These are phyloP conservation scores for Lagenidium giganteum DNA, from an alignment of 352 stramenopile genomes.

Conservation along the genomic window DNA sequence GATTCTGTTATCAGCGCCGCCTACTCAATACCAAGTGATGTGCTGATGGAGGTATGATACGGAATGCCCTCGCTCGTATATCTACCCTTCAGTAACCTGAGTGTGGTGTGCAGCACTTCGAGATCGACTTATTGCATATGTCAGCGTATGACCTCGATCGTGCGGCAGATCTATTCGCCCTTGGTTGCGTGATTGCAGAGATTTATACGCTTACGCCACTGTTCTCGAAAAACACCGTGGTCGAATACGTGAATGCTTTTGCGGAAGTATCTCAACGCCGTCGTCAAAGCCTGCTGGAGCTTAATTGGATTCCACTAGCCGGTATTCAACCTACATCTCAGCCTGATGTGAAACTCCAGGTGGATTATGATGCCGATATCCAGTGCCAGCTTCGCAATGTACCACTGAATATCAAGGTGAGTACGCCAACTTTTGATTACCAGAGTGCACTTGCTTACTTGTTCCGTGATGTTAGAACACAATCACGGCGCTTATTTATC, in stretches of 20 bases:
- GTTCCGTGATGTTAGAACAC: conserved; percentile 15
- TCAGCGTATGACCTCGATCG: conserved; percentile 24
- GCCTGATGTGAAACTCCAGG: no score
- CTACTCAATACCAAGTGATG: no score
- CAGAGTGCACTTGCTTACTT: not conserved
- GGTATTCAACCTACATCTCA: no score
- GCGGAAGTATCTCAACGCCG: not conserved
- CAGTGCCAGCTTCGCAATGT: conserved; percentile 14
- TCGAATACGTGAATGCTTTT: conserved; percentile 28
- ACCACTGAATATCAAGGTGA: conserved; percentile 50
- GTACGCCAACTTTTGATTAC: not conserved
- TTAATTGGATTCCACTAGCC: no score
- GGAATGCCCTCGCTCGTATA: no score
- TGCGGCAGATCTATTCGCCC: conserved; percentile 48
- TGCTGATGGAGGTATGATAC: no score
- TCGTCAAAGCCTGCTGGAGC: no score
- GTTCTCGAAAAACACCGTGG: conserved; percentile 48
- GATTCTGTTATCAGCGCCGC: no score
- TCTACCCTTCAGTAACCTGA: no score
- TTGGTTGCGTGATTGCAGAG: conserved; percentile 69
- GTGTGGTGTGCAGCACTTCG: no score
- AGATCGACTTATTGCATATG: conserved; percentile 13
- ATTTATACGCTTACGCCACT: conserved; percentile 51
- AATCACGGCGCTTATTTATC: conserved; percentile 43
- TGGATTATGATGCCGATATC: no score